These are phyloP conservation scores for Metschnikowia drakensbergensis DNA, from an alignment of 805 yeast species.

Conservation along the genomic window DNA sequence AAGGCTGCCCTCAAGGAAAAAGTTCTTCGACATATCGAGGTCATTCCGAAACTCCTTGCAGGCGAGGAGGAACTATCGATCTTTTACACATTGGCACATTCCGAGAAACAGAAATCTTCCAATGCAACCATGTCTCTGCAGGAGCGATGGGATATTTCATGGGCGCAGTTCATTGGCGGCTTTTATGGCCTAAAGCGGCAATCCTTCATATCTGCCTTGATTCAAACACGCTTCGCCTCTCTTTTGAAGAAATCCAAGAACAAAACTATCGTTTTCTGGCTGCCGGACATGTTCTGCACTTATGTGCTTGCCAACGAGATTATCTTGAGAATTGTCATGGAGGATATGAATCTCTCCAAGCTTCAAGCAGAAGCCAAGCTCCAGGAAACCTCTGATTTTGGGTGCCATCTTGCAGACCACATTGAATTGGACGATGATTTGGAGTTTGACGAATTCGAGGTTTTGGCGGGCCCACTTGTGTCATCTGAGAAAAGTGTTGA, in stretches of 20 bases:
- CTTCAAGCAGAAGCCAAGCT: conserved; percentile 47
- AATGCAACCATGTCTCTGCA: conserved; percentile 43
- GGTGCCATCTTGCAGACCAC: conserved; percentile 34
- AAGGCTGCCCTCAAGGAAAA: conserved; percentile 28
- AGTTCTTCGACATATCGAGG: conserved; percentile 22
- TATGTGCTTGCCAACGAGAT: conserved; percentile 65
- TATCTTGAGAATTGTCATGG: conserved; percentile 46
- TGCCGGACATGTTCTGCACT: conserved; percentile 49
- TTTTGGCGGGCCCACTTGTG: neutral
- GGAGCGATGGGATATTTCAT: conserved; percentile 46
- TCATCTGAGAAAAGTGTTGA: no score
- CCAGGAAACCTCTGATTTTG: conserved; percentile 47
- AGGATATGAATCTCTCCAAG: conserved; percentile 38
- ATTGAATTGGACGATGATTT: conserved; percentile 29
- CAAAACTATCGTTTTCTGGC: conserved; percentile 58
- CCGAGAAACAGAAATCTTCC: conserved; percentile 34
- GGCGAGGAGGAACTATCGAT: conserved; percentile 42
- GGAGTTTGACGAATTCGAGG: conserved; percentile 14
- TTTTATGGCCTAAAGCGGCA: conserved; percentile 61
- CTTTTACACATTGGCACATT: conserved; percentile 49
- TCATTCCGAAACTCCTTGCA: conserved; percentile 39
- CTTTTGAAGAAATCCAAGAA: conserved; percentile 28
- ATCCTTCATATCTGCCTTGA: conserved; percentile 42
- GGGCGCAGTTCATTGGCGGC: conserved; percentile 50
- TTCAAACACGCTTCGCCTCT: conserved; percentile 24